Evolutionary conservation across 345 rosid species (phyloP), one percentile per base, ranked within the genome.

Genomic region (Barbarea vulgaris): DNA sequence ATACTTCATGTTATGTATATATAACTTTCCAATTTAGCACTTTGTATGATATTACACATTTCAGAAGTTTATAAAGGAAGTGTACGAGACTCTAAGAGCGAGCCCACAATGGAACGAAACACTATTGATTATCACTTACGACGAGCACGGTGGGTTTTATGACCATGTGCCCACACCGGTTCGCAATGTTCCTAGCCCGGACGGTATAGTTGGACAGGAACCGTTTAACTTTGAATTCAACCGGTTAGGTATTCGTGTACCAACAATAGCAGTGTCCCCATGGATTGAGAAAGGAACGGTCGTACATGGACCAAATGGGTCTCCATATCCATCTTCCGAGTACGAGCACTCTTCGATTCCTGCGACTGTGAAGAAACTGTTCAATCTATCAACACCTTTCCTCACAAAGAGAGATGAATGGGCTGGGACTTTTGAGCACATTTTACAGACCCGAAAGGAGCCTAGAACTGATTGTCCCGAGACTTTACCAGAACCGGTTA

Each of bases 21-120:
- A n/a, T n/a, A n/a, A n/a, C n/a, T n/a, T n/a, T n/a, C n/a, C n/a
- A n/a, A n/a, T n/a, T n/a, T n/a, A n/a, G n/a, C n/a, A n/a, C n/a
- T n/a, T 58, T 7, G 2, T 58, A 58, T 33, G 25, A 10, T 54
- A 53, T 54, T 33, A 60, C 42, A 70, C 17, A 71, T 63, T 70
- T 48, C 71, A 77, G 77, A 70, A 70, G 48, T 64, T 77, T 37
- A 51, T 77, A 34, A 94, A 94, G 83, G 93, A 91, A 85, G 96
- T 93, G 69, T 93, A 91, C 64, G 98, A 94, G 86, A 86, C 89
- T 3, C 72, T 94, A 70, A 84, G 97, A 81, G 86, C 84, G 1
- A 88, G 98, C 69, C 98, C 97, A 19, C 97, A 94, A 74, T 91
- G 98, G 98, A 89, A 88, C 14, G 78, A 89, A 30, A 91, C 93